These are phyloP conservation scores for Xylaria sp. DNA, from an alignment of 2,329 filamentous ascomycete species.

Conservation along the genomic window DNA sequence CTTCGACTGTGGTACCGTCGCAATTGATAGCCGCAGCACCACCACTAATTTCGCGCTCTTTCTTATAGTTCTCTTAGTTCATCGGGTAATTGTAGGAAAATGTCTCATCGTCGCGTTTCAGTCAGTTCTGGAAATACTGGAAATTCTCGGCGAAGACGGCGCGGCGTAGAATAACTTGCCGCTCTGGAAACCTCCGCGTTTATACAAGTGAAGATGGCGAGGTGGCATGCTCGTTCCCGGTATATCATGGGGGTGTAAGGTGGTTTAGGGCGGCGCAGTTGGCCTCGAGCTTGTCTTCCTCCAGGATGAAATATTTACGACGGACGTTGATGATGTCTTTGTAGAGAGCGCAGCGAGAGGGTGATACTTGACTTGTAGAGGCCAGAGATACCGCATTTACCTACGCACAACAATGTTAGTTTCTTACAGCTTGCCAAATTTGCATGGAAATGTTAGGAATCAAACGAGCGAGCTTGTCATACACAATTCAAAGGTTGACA, in stretches of 20 bases:
- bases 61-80: constrained; percentile 53
- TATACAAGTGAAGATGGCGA: constrained; percentile 96
- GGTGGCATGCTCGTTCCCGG: constrained; percentile 96
- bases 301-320: constrained; percentile 92
- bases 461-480: background rate
- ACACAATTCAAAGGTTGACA: constrained; percentile 81
- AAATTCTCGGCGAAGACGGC: constrained; percentile 90
- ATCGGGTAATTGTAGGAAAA: constrained; percentile 73
- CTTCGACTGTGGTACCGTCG: constrained; percentile 83
- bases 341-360: constrained; percentile 85
- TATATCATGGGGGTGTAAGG: constrained; percentile 91
- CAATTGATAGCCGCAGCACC: constrained; percentile 83
- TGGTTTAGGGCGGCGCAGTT: constrained; percentile 93
- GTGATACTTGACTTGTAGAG: constrained; percentile 96
- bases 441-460: background rate
- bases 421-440: background rate
- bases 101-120: constrained; percentile 93
- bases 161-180: constrained; percentile 91
- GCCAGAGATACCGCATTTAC: constrained; percentile 89
- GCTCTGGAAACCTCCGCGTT: constrained; percentile 99
- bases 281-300: constrained; percentile 95
- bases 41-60: constrained; percentile 90
- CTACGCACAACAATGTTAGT: constrained; percentile 36
- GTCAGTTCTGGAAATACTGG: constrained; percentile 81
- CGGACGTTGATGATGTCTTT: constrained; percentile 88